phyloP scores from a whole-genome alignment of 78 protist genomes.

The Dictyostelium purpureum region DNA sequence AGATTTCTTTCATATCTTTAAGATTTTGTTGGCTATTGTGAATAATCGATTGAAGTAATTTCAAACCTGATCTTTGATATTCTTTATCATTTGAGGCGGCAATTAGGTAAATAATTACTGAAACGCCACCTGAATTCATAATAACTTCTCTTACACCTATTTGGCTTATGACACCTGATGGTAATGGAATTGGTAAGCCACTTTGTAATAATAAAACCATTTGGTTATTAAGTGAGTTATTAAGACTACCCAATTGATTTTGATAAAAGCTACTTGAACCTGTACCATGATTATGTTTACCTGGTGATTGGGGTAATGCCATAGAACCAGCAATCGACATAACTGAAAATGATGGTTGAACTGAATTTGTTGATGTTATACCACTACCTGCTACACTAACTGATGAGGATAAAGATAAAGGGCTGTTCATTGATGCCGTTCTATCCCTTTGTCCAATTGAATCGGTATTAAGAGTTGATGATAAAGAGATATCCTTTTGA shows the following conservation, averaged over 20 bases:
- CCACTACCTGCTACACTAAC: not conserved
- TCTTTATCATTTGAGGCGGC: slow-evolving; percentile 57
- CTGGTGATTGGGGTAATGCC: not conserved
- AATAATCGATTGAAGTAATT: slow-evolving; percentile 37
- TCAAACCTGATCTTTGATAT: slow-evolving; percentile 26
- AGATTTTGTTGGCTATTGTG: slow-evolving; percentile 37
- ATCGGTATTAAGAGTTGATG: not conserved
- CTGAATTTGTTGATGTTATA: not conserved
- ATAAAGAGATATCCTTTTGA: not conserved
- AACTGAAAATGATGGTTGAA: not conserved
- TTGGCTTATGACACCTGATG: slow-evolving; percentile 61
- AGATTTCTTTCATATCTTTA: slow-evolving; percentile 67
- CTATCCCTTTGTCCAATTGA: no score
- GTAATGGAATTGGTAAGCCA: slow-evolving; percentile 55
- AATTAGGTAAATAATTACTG: slow-evolving; percentile 47
- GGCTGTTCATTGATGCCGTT: no score
- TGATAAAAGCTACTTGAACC: no score
- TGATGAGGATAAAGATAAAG: no score
- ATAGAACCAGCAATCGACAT: slow-evolving; percentile 3
- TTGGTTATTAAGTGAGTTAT: slow-evolving; percentile 6
- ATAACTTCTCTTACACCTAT: slow-evolving; percentile 50
- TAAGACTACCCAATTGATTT: not conserved
- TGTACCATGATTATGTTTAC: no score
- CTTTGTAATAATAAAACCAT: slow-evolving; percentile 22
- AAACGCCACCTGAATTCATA: slow-evolving; percentile 64